Percentiles rank a stretch among this genome's conserved stretches.
Evolutionary conservation across 768 basidiomycete genomes (phyloP).

Genomic region (Xanthoconium stramineum): DNA sequence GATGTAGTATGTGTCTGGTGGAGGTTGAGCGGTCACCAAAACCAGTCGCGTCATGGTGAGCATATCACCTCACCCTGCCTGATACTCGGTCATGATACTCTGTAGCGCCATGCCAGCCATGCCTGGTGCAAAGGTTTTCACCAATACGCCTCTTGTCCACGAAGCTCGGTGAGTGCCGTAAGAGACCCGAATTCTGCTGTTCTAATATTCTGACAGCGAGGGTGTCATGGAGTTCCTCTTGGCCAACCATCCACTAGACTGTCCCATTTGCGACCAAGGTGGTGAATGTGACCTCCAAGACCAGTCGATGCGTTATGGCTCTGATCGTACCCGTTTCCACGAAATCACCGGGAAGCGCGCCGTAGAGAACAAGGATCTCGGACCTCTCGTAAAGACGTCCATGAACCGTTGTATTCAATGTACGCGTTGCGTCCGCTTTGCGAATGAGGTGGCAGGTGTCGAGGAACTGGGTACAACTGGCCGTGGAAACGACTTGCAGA

Average conservation of each 20-base stretch:
- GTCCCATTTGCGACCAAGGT: conserved; percentile 98
- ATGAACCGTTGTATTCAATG: conserved; percentile 99
- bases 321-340: conserved; percentile 96
- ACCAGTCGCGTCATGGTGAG: conserved; percentile 89
- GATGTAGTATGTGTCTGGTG: conserved; percentile 89
- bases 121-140: conserved; percentile 90
- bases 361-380: conserved; percentile 96
- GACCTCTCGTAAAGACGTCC: conserved; percentile 95
- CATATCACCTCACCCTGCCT: not conserved
- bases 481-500: conserved; percentile 97
- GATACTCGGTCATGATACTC: not conserved
- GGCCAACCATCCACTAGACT: conserved; percentile 96
- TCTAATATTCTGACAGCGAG: conserved; percentile 50
- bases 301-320: conserved; percentile 98
- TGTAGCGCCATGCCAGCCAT: conserved; percentile 94
- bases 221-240: conserved; percentile 99
- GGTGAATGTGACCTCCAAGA: conserved; percentile 99
- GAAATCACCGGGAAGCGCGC: conserved; percentile 98
- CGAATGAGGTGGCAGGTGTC: conserved; percentile 98
- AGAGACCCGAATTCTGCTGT: not conserved
- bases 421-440: conserved; percentile 97
- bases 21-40: conserved; percentile 96
- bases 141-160: conserved; percentile 87
- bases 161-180: conserved; percentile 64
- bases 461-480: conserved; percentile 97